Base-by-base conservation (phyloP, 108 stramenopile species). In the Seminavis robusta region DNA sequence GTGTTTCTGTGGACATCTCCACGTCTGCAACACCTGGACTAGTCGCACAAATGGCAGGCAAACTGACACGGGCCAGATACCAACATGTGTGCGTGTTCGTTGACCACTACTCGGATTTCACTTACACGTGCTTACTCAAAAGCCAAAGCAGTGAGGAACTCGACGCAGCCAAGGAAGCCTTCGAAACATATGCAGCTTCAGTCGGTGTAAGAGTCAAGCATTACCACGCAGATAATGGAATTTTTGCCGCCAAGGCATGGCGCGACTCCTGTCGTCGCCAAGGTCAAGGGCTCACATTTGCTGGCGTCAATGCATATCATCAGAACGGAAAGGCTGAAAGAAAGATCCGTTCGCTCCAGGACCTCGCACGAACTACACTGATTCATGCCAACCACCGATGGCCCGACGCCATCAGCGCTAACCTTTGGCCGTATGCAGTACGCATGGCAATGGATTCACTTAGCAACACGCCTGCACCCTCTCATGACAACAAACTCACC, bases 151-250 rank as follows among this genome's bases (percentile, higher is more conserved):
- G 55, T 0, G 48, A 70, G 8, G 74, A 73, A 31, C 73, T 72
- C 0, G n/a, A 76, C 0, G 19, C 61, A 23, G 75, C 57, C 4
- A 76, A 73, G 43, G 11, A 17, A 46, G 75, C 80, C 0, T 81
- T 73, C 43, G 80, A 81, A 47, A 36, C 20, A n/a, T 47, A 60
- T 36, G 40, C 63, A 0, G 0, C 4, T 1, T 33, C 36, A 15
- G 33, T 23, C 21, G 63, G 63, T 2, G 33, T 65, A 0, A 59
- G 10, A 27, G 49, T 74, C 4, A 29, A 65, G 21, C 47, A 48
- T n/a, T 84, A 78, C 46, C 76, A 78, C 31, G 76, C 76, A 6
- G 79, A 85, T 38, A 85, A 85, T 52, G 79, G 83, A 1, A 49
- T 69, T 1, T 84, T 71, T 29, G 48, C 37, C 0, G 79, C 64